These are phyloP conservation scores for Talaromyces funiculosus DNA, from an alignment of 2,329 filamentous ascomycete genomes.

Conservation along the genomic window DNA sequence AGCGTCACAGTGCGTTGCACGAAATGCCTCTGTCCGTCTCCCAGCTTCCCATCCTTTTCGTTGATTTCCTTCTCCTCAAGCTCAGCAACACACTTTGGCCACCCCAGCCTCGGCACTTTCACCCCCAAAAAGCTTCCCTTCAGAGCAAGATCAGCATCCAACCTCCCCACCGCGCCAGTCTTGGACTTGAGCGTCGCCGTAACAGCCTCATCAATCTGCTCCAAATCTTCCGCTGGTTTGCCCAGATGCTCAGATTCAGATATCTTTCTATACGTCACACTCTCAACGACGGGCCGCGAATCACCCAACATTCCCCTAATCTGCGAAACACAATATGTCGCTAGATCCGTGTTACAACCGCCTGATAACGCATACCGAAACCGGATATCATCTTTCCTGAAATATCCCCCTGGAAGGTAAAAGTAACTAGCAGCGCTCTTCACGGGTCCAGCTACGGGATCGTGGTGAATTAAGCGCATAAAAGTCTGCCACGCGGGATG, in stretches of 20 bases:
- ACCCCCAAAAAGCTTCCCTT: conserved; percentile 11
- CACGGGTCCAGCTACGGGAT: conserved; percentile 26
- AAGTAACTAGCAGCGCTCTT: conserved; percentile 35
- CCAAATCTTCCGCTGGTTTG: conserved; percentile 20
- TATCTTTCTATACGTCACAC: conserved; percentile 25
- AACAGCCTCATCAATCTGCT: conserved; percentile 24
- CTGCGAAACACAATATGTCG: conserved; percentile 38
- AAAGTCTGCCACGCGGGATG: conserved; percentile 46
- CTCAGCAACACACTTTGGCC: conserved; percentile 19
- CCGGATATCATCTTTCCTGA: conserved; percentile 40
- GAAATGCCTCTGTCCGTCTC: not conserved
- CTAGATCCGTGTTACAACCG: conserved; percentile 32
- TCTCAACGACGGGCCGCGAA: conserved; percentile 37
- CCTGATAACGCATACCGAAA: conserved; percentile 41
- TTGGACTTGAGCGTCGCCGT: conserved; percentile 15
- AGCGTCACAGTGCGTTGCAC: conserved; percentile 17
- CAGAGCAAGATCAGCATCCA: conserved; percentile 16
- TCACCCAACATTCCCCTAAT: conserved; percentile 38
- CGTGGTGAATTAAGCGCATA: conserved; percentile 6
- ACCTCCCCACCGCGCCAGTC: conserved; percentile 13
- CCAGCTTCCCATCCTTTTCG: not conserved
- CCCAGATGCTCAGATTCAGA: conserved; percentile 25
- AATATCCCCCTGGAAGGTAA: conserved; percentile 29
- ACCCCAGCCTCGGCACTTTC: conserved; percentile 14
- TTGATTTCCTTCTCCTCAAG: conserved; percentile 16